A percentile compares a stretch with the other conserved stretches of the same genome.
phyloP scores from a whole-genome alignment of 441 rosid species.

The Omphalea diandra region DNA sequence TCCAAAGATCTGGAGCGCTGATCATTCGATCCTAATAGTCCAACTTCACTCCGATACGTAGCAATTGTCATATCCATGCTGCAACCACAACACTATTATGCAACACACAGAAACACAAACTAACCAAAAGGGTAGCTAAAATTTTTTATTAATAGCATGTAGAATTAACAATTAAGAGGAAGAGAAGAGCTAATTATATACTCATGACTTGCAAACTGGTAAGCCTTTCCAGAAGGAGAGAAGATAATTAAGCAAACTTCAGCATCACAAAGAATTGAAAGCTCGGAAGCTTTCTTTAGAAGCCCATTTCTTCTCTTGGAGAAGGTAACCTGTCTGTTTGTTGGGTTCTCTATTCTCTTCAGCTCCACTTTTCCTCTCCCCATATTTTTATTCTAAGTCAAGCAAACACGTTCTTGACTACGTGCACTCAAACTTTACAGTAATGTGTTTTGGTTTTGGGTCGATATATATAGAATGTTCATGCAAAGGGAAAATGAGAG shows the following conservation, averaged over 20 bases:
- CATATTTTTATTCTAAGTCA: constrained; percentile 22
- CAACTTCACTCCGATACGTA: constrained; percentile 43
- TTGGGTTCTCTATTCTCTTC: constrained; percentile 61
- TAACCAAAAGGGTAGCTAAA: not conserved
- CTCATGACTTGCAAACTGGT: constrained; percentile 60
- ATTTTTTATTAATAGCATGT: not conserved
- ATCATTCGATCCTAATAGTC: constrained; percentile 28
- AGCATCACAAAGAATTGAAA: constrained; percentile 65
- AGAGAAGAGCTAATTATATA: constrained; percentile 9
- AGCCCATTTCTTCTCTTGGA: constrained; percentile 60
- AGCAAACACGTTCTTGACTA: too few relatives aligned
- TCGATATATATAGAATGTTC: not conserved
- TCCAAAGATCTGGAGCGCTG: constrained; percentile 31
- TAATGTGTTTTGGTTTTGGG: too few relatives aligned
- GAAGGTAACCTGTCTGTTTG: constrained; percentile 65
- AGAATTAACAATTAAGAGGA: not conserved
- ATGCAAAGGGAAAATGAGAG: constrained; percentile 2
- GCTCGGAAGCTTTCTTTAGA: constrained; percentile 62
- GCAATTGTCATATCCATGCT: constrained; percentile 46
- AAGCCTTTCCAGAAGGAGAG: constrained; percentile 56
- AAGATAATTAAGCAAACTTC: constrained; percentile 61
- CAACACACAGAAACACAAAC: too few relatives aligned
- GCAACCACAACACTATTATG: not conserved
- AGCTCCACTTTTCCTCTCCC: constrained; percentile 64
- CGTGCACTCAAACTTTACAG: too few relatives aligned